Conservation (phyloP, 768 basidiomycete species). For the Suillus placidus region DNA sequence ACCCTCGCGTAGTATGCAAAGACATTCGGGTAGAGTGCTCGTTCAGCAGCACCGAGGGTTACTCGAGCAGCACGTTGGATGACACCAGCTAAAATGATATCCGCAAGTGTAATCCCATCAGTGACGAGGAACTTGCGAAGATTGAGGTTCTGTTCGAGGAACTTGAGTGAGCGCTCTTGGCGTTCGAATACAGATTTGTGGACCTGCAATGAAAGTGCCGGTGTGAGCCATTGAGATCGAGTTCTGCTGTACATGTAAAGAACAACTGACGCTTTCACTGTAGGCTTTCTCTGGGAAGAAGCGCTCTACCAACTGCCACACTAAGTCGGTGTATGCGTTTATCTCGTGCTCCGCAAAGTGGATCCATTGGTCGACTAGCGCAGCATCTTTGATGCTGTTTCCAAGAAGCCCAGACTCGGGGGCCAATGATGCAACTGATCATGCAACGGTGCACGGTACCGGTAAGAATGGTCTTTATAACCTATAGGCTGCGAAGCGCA, state of each 20-base stretch:
- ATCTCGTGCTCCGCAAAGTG: slow-evolving; percentile 34
- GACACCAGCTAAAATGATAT: slow-evolving; percentile 27
- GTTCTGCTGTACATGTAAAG: background rate
- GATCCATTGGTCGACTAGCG: slow-evolving; percentile 35
- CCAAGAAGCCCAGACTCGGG: slow-evolving; percentile 32
- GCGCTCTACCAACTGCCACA: slow-evolving; percentile 19
- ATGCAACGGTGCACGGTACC: background rate
- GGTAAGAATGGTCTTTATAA: background rate
- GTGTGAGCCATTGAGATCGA: background rate
- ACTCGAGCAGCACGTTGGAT: slow-evolving; percentile 26
- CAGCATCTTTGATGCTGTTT: slow-evolving; percentile 23
- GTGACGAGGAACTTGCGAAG: slow-evolving; percentile 26
- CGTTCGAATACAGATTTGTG: slow-evolving; percentile 20
- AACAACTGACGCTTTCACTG: slow-evolving; percentile 25
- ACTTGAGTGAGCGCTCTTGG: slow-evolving; percentile 28
- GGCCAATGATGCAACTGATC: slow-evolving; percentile 25
- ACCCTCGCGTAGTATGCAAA: slow-evolving; percentile 31
- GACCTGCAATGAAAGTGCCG: slow-evolving; percentile 13
- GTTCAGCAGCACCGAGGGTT: slow-evolving; percentile 32
- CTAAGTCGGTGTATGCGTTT: slow-evolving; percentile 22
- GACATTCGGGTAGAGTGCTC: slow-evolving; percentile 27
- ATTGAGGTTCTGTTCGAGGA: slow-evolving; percentile 30
- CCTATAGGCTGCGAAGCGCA: background rate
- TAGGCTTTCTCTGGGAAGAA: slow-evolving; percentile 19
- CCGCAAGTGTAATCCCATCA: slow-evolving; percentile 31